A percentile compares a stretch with the other conserved stretches of the same genome.
Evolutionary conservation across 2,329 filamentous ascomycete genomes (phyloP).

Genomic region (Epichloe gansuensis): DNA sequence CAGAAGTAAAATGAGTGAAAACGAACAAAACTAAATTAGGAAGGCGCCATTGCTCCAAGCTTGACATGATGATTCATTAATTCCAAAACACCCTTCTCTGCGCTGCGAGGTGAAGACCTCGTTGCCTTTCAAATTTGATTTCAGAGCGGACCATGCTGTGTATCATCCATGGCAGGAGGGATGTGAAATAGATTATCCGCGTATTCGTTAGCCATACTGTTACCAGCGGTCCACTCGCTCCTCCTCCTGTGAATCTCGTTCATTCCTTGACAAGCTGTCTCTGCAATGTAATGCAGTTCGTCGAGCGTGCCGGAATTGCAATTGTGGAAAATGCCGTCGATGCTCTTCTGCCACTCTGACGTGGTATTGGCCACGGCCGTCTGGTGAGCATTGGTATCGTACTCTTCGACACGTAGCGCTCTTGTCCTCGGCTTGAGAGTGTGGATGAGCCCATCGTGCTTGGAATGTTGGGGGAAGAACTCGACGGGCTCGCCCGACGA

Average conservation of each 20-base stretch:
- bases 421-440: conserved; percentile 15
- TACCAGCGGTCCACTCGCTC: conserved; percentile 17
- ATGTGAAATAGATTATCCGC: conserved; percentile 16
- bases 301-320: conserved; percentile 30
- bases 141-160: not conserved
- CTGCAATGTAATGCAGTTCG: conserved; percentile 30
- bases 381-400: conserved; percentile 25
- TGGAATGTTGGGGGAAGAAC: conserved; percentile 20
- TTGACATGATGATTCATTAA: not conserved
- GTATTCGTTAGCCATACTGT: conserved; percentile 19
- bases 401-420: conserved; percentile 18
- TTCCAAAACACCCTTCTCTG: not conserved
- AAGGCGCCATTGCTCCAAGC: not conserved
- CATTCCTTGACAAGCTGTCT: conserved; percentile 31
- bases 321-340: conserved; percentile 32
- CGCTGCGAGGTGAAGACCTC: too few relatives aligned
- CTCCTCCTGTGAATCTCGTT: conserved; percentile 26
- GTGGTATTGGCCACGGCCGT: conserved; percentile 26
- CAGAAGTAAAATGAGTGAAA: not conserved
- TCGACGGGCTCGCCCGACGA: conserved; percentile 20
- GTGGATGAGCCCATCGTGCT: conserved; percentile 14
- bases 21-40: not conserved
- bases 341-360: conserved; percentile 28
- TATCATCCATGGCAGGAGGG: conserved; percentile 5
- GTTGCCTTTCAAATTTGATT: too few relatives aligned